These are phyloP conservation scores for Colletotrichum sp. DNA, from an alignment of 2,329 filamentous ascomycete genomes.

Conservation along the genomic window DNA sequence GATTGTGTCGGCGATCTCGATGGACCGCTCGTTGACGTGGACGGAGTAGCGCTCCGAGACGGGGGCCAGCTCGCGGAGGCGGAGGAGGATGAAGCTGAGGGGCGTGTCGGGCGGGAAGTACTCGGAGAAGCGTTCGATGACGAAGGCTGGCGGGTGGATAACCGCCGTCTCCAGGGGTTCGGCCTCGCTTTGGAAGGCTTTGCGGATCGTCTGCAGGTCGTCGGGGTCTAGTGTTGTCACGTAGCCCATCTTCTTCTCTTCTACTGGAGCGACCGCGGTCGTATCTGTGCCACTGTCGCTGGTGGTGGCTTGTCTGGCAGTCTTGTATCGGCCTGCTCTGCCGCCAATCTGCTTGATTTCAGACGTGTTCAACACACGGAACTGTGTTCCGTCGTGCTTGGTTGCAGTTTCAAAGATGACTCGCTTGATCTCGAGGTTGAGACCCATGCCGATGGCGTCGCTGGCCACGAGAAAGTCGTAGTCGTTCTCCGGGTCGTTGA, in stretches of 20 bases:
- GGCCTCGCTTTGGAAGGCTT: slow-evolving; percentile 68
- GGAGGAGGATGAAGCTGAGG: slow-evolving; percentile 81
- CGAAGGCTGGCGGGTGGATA: slow-evolving; percentile 71
- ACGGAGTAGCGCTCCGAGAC: slow-evolving; percentile 73
- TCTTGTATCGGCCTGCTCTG: slow-evolving; percentile 84
- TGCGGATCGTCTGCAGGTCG: slow-evolving; percentile 68
- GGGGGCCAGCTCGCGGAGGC: slow-evolving; percentile 72
- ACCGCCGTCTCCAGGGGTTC: slow-evolving; percentile 73
- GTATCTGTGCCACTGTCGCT: neutral
- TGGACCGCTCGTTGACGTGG: slow-evolving; percentile 58
- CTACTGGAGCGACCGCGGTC: neutral
- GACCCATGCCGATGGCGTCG: slow-evolving; percentile 95
- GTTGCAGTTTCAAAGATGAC: slow-evolving; percentile 81
- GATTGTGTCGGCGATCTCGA: slow-evolving; percentile 75
- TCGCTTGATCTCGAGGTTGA: slow-evolving; percentile 91
- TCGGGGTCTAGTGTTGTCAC: slow-evolving; percentile 79
- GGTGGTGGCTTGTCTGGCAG: slow-evolving; percentile 61
- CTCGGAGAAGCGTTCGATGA: slow-evolving; percentile 77
- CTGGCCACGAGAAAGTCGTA: slow-evolving; percentile 95
- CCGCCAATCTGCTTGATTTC: slow-evolving; percentile 96
- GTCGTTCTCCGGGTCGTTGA: slow-evolving; percentile 94
- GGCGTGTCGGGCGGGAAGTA: slow-evolving; percentile 85
- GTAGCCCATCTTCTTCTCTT: slow-evolving; percentile 62
- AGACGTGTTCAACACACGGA: slow-evolving; percentile 67
- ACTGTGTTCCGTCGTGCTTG: slow-evolving; percentile 71